Percentiles rank a stretch among this genome's conserved stretches.
Evolutionary conservation across 352 stramenopile genomes (phyloP).

Genomic region (Blastocystis sp.): DNA sequence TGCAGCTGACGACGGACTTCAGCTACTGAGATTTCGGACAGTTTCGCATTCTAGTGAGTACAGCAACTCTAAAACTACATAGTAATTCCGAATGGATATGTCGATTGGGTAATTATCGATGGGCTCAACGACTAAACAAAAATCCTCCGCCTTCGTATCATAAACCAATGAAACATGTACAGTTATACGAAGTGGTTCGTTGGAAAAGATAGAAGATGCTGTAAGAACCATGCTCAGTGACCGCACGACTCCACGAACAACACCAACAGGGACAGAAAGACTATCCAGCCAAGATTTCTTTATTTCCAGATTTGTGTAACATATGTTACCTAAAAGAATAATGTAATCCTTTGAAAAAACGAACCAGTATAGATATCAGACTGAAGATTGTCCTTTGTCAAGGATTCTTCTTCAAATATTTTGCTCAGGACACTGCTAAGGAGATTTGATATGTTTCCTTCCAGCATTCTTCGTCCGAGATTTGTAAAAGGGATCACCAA

Average conservation of each 20-base stretch:
- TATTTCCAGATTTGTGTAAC: constrained; percentile 27
- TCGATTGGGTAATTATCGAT: constrained; percentile 52
- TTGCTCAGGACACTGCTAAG: constrained; percentile 20
- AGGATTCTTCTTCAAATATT: constrained; percentile 42
- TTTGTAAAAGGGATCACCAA: not conserved
- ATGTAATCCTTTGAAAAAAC: not conserved
- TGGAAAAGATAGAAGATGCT: constrained; percentile 30
- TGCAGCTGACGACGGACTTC: constrained; percentile 32
- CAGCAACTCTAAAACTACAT: not conserved
- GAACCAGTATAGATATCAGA: constrained; percentile 29
- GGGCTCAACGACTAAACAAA: constrained; percentile 41
- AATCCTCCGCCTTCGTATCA: not conserved
- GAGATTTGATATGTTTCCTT: constrained; percentile 44
- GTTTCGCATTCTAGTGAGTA: constrained; percentile 4
- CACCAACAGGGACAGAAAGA: constrained; percentile 32
- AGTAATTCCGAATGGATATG: constrained; percentile 45
- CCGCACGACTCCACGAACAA: constrained; percentile 23
- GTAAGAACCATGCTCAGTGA: not conserved
- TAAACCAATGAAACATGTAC: not conserved
- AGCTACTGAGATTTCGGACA: constrained; percentile 21
- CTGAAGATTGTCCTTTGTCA: constrained; percentile 52
- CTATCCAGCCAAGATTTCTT: constrained; percentile 21
- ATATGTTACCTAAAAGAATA: constrained; percentile 1
- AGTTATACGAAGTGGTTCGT: not conserved
- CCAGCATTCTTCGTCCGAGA: not conserved